Percentiles rank a stretch among this genome's conserved stretches.
These are phyloP conservation scores for Trypanosoma melophagium DNA, from an alignment of 208 protist species.

Conservation along the genomic window DNA sequence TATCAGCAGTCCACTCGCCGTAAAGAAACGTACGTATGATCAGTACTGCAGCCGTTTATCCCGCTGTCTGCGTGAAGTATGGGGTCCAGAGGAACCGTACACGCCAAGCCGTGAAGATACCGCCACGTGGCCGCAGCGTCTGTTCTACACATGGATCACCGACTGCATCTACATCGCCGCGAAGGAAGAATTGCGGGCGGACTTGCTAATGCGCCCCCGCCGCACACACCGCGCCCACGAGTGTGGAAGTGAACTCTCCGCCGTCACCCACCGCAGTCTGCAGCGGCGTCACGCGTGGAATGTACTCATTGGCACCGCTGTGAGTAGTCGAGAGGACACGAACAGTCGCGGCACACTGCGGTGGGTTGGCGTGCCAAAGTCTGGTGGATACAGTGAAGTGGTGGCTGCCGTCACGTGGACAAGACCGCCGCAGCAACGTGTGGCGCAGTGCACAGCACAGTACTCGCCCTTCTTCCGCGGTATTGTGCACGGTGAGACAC, in stretches of 20 bases:
- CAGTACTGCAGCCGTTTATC: constrained; percentile 10
- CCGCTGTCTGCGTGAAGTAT: constrained; percentile 36
- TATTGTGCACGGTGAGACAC: constrained; percentile 14
- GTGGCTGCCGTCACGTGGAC: constrained; percentile 21
- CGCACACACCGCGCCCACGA: constrained; percentile 31
- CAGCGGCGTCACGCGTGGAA: constrained; percentile 49
- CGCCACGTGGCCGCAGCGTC: constrained; percentile 33
- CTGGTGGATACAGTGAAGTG: constrained; percentile 13
- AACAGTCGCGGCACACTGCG: constrained; percentile 42
- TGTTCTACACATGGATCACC: constrained; percentile 56
- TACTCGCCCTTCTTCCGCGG: constrained; percentile 24
- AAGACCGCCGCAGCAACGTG: neutral
- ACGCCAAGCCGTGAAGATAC: constrained; percentile 34
- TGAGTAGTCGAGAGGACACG: constrained; percentile 34
- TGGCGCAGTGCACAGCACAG: neutral
- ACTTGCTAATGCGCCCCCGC: constrained; percentile 33
- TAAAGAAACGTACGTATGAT: too few relatives aligned
- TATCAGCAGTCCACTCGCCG: neutral
- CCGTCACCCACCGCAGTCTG: constrained; percentile 29
- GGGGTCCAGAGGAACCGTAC: constrained; percentile 50
- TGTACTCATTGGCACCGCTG: constrained; percentile 38
- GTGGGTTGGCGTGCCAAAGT: constrained; percentile 25
- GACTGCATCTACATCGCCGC: constrained; percentile 34
- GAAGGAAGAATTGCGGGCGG: constrained; percentile 41
- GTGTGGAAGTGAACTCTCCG: constrained; percentile 42